phyloP scores from a whole-genome alignment of 2,329 filamentous ascomycete genomes.

The Penicillium rolfsii region DNA sequence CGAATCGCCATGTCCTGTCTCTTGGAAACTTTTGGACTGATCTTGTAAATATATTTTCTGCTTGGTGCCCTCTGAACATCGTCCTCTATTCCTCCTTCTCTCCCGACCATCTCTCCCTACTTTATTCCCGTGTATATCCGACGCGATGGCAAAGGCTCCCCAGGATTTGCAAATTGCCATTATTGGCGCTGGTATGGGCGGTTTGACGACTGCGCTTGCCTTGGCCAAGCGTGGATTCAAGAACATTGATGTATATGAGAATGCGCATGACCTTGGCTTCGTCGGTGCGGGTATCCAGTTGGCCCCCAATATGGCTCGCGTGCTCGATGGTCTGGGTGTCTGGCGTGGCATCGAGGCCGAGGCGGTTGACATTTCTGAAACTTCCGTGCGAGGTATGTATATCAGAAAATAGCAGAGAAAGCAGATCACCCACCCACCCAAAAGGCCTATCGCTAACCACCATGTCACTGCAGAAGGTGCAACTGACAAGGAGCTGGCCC shows the following conservation, averaged over 20 bases:
- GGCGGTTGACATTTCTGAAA: conserved; percentile 70
- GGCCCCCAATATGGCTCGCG: conserved; percentile 78
- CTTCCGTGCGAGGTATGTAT: conserved; percentile 68
- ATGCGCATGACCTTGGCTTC: conserved; percentile 73
- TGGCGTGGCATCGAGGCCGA: conserved; percentile 72
- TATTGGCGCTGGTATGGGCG: conserved; percentile 70
- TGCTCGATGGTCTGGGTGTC: conserved; percentile 72
- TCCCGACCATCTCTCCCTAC: background rate
- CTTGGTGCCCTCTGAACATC: background rate
- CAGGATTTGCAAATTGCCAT: conserved; percentile 50
- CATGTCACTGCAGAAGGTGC: conserved; percentile 60
- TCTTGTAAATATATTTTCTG: background rate
- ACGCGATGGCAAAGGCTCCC: conserved; percentile 32
- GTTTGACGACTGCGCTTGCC: conserved; percentile 70
- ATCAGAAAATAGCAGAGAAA: background rate
- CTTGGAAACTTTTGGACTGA: background rate
- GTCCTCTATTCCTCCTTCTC: background rate
- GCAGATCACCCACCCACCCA: too few species aligned
- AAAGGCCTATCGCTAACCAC: background rate
- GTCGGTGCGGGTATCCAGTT: conserved; percentile 85
- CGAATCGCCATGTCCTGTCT: background rate
- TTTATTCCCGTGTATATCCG: conserved; percentile 11
- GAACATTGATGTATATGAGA: conserved; percentile 74
- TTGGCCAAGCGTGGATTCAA: conserved; percentile 76
- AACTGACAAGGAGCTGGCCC: conserved; percentile 68